Evolutionary conservation across 805 yeast species (phyloP), one percentile per base, ranked within the genome.

Genomic region (Ascoidea asiatica): DNA sequence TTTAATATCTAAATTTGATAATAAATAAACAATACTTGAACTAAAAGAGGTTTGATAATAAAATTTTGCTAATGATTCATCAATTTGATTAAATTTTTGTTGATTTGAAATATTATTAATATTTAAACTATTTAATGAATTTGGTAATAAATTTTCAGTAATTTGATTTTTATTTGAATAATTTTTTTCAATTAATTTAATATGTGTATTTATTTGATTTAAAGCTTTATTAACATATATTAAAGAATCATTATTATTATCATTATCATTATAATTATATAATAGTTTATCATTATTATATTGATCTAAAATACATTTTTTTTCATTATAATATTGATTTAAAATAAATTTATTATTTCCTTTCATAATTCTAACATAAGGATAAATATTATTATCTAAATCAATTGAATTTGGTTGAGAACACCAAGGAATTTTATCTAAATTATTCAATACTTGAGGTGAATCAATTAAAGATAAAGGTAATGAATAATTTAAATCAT

Each of bases 41-140:
- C 77, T 75, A 59, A 85, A 81, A 0, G 81, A 76, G 0, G 92
- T 78, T 56, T 89, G 89, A 58, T 83, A 90, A 56, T 77, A 90
- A 58, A 73, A 86, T 56, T 65, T 86, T 5, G 80, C 73, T 48
- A 63, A 62, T 1, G 56, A 40, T 48, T 70, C 73, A 23, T 65
- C 56, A 43, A 57, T 59, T 45, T 53, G 53, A 5, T 42, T 38
- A n/a, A 45, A 15, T 4, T 37, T 20, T 11, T 23, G 38, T 13
- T 46, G 46, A 19, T 54, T 36, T 2, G 52, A 55, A 1, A 49
- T 40, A 8, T 53, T 44, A 18, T 46, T 44, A 51, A 62, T 37
- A n/a, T 3, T 29, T 18, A 40, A 17, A 17, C 33, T 40, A 29
- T 40, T 33, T 29, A 21, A 21, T 8, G 35, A 3, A 15, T 29